Conservation (phyloP, 106 monocot species). For the Amphibolis antarctica region DNA sequence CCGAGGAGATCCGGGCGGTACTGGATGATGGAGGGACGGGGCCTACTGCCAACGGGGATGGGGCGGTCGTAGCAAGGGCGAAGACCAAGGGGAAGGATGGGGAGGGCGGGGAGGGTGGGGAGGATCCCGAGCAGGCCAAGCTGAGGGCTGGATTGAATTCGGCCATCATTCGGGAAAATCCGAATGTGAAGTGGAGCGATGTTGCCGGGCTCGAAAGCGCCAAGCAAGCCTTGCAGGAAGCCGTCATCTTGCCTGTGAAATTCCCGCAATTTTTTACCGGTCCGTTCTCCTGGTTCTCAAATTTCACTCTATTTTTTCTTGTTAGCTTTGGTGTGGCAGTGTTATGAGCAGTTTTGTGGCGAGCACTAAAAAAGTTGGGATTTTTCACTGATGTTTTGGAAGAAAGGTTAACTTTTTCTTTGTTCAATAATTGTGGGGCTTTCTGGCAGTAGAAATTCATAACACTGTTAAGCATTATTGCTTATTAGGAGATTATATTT, state of each 20-base stretch:
- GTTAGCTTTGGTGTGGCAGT: neutral
- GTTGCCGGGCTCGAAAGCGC: conserved; percentile 73
- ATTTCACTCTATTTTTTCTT: neutral
- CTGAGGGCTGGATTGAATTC: conserved; percentile 62
- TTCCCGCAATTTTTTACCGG: conserved; percentile 81
- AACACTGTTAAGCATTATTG: too few species aligned
- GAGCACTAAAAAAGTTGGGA: too few species aligned
- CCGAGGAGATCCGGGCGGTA: conserved; percentile 70
- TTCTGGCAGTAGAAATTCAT: too few species aligned
- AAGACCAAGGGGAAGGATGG: conserved; percentile 67
- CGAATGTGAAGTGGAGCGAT: conserved; percentile 71
- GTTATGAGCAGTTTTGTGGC: neutral
- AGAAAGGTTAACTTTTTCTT: too few species aligned
- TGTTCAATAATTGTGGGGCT: too few species aligned
- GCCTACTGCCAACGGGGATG: conserved; percentile 47
- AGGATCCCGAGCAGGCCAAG: conserved; percentile 55
- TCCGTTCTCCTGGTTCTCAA: neutral
- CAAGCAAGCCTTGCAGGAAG: conserved; percentile 79
- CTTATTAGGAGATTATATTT: too few species aligned
- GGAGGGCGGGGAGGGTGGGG: conserved; percentile 33
- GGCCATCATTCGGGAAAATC: conserved; percentile 70
- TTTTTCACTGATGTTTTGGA: too few species aligned
- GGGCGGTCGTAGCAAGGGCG: conserved; percentile 44
- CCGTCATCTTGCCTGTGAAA: conserved; percentile 69
- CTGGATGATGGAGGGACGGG: conserved; percentile 64